phyloP scores from a whole-genome alignment of 352 stramenopile genomes.

The Phytophthora quininea region DNA sequence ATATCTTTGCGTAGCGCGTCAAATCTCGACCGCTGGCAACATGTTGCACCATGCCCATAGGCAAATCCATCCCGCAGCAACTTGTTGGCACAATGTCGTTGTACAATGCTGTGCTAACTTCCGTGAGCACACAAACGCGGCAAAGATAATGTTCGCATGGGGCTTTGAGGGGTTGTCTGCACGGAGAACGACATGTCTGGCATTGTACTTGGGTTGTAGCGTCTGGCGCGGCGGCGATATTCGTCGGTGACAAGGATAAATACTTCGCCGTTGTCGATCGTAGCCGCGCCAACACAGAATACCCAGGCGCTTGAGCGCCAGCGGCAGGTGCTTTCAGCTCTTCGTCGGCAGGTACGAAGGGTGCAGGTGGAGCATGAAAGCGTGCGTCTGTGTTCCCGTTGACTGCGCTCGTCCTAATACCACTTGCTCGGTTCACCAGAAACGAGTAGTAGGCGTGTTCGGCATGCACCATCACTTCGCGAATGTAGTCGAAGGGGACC shows the following conservation, averaged over 20 bases:
- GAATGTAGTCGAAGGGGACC: constrained; percentile 38
- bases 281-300: neutral
- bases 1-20: constrained; percentile 40
- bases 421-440: constrained; percentile 22
- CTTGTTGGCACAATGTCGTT: constrained; percentile 35
- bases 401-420: neutral
- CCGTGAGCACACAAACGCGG: constrained; percentile 34
- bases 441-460: constrained; percentile 54
- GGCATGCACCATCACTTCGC: constrained; percentile 32
- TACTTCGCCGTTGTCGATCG: neutral
- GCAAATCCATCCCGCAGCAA: constrained; percentile 45
- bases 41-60: constrained; percentile 36
- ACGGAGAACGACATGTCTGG: constrained; percentile 9
- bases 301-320: neutral
- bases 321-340: neutral
- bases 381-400: neutral
- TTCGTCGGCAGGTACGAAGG: too few species aligned
- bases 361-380: too few species aligned
- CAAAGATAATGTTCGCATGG: constrained; percentile 40
- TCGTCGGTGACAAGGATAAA: neutral
- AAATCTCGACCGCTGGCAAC: constrained; percentile 32
- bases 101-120: constrained; percentile 26
- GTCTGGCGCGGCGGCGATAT: too few species aligned
- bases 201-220: constrained; percentile 2
- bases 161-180: neutral